Base-by-base conservation (phyloP, 768 basidiomycete species). In the Xerocomellus dryophilus region DNA sequence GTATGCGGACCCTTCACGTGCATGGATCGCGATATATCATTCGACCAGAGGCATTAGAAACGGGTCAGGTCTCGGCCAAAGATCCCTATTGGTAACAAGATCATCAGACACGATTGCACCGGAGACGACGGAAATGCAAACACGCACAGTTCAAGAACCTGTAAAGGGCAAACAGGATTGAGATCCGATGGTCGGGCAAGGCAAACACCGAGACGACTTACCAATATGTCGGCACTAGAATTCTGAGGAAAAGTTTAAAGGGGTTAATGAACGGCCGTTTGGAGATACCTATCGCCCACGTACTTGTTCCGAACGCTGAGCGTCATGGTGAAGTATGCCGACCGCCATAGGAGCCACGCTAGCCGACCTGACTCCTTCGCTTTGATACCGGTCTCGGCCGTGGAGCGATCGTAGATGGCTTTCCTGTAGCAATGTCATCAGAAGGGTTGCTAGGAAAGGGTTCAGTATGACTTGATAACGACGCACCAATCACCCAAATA, bases 301-400 rank as follows among this genome's bases (percentile, higher is more conserved):
- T 58, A 84, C 83, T 83, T 87, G 70, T 90, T 90, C 67, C 86
- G 75, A 57, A 79, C 54, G 63, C 85, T 88, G 49, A 91, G 67
- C 5, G 87, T 87, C 81, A 81, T 82, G 6, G 86, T 86, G 67
- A 89, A 88, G 71, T 92, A 91, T 2, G 89, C 88, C 17, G 84
- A 86, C 49, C 88, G 77, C 88, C 88, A 90, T 44, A 90, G 74
- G 31, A 90, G 73, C 88, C 88, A 90, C 11, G 88, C 88, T 36
- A 87, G 57, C 35, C 85, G 77, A 25, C 88, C 83, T 36, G 81
- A 76, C 70, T 88, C 81, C 66, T 81, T 83, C 50, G 76, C 71
- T 71, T 83, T 72, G 61, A 81, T 67, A 21, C 80, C 75, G 42
- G 67, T 73, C 44, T 76, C 73, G 40, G 77, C 73, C 15, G 74